Percentiles rank a stretch among this genome's conserved stretches.
These are phyloP conservation scores for Clonostachys chloroleuca DNA, from an alignment of 2,329 filamentous ascomycete genomes.

Conservation along the genomic window DNA sequence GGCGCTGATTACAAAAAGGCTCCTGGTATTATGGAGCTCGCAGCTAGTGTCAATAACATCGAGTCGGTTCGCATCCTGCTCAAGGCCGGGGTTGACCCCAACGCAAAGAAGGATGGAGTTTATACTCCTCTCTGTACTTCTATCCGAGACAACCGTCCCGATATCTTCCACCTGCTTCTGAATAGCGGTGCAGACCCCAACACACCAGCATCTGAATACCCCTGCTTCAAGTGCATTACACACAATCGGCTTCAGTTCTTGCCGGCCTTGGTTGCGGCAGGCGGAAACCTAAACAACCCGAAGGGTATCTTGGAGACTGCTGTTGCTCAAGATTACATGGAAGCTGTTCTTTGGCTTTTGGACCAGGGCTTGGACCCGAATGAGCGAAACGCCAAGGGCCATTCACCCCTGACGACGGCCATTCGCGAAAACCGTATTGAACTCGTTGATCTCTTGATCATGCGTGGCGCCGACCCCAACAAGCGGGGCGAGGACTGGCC, in stretches of 20 bases:
- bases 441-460: conserved; percentile 53
- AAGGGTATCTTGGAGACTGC: conserved; percentile 64
- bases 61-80: conserved; percentile 55
- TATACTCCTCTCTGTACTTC: conserved; percentile 66
- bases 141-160: conserved; percentile 60
- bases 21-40: conserved; percentile 61
- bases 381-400: conserved; percentile 49
- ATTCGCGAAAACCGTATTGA: conserved; percentile 56
- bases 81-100: conserved; percentile 54
- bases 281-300: conserved; percentile 52
- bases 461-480: conserved; percentile 56
- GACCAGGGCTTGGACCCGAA: conserved; percentile 57
- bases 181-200: conserved; percentile 58
- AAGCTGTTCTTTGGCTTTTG: conserved; percentile 56
- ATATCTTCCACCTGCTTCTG: conserved; percentile 58
- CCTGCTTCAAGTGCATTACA: conserved; percentile 64
- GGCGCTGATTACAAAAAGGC: conserved; percentile 57
- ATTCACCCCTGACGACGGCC: conserved; percentile 61
- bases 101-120: conserved; percentile 58
- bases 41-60: conserved; percentile 58
- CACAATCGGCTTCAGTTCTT: conserved; percentile 60
- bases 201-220: conserved; percentile 57
- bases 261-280: conserved; percentile 53
- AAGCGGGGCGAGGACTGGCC: conserved; percentile 67
- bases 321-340: conserved; percentile 55